phyloP scores from a whole-genome alignment of 2,329 filamentous ascomycete genomes.

The Aspergillus quadricinctus region DNA sequence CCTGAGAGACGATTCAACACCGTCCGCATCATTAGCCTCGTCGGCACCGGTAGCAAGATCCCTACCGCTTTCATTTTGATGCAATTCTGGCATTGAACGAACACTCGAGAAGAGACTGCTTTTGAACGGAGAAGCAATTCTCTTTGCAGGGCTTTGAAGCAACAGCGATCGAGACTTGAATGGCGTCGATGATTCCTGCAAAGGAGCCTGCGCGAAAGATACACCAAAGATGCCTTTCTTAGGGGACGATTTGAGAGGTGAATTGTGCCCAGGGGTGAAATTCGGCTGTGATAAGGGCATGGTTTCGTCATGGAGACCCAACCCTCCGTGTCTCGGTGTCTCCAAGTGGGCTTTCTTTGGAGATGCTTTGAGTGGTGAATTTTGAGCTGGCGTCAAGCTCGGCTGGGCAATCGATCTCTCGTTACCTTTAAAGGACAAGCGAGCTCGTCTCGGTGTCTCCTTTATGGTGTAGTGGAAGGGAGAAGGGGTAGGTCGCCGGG shows the following conservation, averaged over 20 bases:
- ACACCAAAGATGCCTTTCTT: constrained; percentile 29
- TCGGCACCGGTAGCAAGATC: background rate
- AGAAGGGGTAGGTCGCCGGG: constrained; percentile 41
- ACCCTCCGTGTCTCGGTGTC: constrained; percentile 12
- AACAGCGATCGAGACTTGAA: constrained; percentile 29
- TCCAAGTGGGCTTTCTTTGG: constrained; percentile 35
- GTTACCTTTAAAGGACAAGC: constrained; percentile 21
- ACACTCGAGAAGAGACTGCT: constrained; percentile 17
- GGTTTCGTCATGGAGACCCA: constrained; percentile 5
- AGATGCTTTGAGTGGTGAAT: constrained; percentile 41
- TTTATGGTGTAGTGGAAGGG: constrained; percentile 41
- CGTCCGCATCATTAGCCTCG: background rate
- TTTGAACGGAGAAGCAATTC: constrained; percentile 39
- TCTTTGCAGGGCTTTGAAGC: constrained; percentile 43
- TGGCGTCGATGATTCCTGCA: constrained; percentile 31
- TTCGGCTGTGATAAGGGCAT: constrained; percentile 13
- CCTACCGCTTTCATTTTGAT: constrained; percentile 1
- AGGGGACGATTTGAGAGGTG: constrained; percentile 19
- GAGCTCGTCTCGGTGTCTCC: constrained; percentile 37
- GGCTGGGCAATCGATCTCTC: constrained; percentile 17
- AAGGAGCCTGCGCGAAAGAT: constrained; percentile 32
- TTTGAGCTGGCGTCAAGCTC: constrained; percentile 25
- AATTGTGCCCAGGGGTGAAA: constrained; percentile 14
- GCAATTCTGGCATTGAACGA: background rate
- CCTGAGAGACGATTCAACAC: background rate